These are phyloP conservation scores for Fusarium pseudonygamai DNA, from an alignment of 2,329 filamentous ascomycete species.

Conservation along the genomic window DNA sequence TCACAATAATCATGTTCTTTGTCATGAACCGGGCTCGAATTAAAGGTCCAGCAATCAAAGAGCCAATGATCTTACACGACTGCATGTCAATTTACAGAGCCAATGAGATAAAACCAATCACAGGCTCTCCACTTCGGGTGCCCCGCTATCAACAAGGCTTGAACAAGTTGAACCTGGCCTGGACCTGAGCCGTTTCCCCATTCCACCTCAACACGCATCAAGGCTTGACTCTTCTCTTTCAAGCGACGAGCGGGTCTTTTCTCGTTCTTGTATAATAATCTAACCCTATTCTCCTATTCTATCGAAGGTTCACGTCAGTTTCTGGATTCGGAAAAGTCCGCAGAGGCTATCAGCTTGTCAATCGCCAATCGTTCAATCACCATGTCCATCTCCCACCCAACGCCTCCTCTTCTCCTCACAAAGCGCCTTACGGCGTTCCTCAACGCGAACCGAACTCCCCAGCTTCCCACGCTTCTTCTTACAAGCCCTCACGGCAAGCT, in stretches of 20 bases:
- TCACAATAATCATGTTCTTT: not conserved
- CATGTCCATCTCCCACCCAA: constrained; percentile 53
- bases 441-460: constrained; percentile 64
- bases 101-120: constrained; percentile 16
- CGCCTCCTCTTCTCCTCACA: constrained; percentile 70
- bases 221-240: constrained; percentile 10
- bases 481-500: constrained; percentile 70
- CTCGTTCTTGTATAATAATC: not conserved
- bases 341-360: not conserved
- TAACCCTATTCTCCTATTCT: too few species aligned
- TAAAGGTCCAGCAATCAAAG: not conserved
- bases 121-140: constrained; percentile 22
- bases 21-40: not conserved
- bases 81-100: not conserved
- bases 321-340: not conserved
- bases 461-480: constrained; percentile 68
- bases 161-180: constrained; percentile 21
- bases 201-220: constrained; percentile 22
- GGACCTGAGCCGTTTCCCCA: constrained; percentile 32
- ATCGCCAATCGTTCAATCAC: not conserved
- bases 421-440: constrained; percentile 72
- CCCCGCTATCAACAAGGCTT: constrained; percentile 28
- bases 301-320: not conserved
- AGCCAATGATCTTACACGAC: constrained; percentile 45
- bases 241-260: not conserved